These are phyloP conservation scores for Sicyos edulis DNA, from an alignment of 306 rosid genomes.

Conservation along the genomic window DNA sequence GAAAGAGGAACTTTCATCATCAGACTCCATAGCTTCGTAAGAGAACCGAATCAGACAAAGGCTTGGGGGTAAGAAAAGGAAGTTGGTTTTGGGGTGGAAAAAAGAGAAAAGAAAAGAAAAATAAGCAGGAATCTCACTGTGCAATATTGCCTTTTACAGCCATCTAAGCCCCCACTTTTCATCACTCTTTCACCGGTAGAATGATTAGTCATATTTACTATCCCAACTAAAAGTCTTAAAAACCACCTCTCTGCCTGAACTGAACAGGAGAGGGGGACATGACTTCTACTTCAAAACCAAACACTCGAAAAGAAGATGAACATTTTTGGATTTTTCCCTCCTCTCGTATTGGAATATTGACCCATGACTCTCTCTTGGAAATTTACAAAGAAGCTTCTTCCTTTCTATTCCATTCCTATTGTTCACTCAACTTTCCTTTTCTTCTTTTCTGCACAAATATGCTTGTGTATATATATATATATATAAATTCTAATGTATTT, in stretches of 20 bases:
- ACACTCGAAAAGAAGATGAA: not conserved
- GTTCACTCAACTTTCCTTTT: not conserved
- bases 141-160: slow-evolving; percentile 31
- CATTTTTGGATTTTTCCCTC: not conserved
- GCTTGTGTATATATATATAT: no score
- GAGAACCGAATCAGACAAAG: slow-evolving; percentile 81
- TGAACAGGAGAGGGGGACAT: slow-evolving; percentile 21
- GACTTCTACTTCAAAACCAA: slow-evolving; percentile 20
- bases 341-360: slow-evolving; percentile 12
- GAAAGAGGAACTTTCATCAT: slow-evolving; percentile 41
- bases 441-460: slow-evolving; percentile 12
- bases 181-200: slow-evolving; percentile 61
- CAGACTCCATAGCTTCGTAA: slow-evolving; percentile 65
- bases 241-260: slow-evolving; percentile 1
- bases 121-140: slow-evolving; percentile 71
- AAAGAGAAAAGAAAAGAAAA: not conserved
- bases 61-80: slow-evolving; percentile 41
- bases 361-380: slow-evolving; percentile 13
- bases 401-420: slow-evolving; percentile 6
- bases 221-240: slow-evolving; percentile 26
- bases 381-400: slow-evolving; percentile 20
- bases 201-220: slow-evolving; percentile 64
- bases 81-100: slow-evolving; percentile 38
- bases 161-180: slow-evolving; percentile 21
- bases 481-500: not conserved